Base-by-base conservation (phyloP, 2,329 filamentous ascomycete genomes). In the Colletotrichum plurivorum region DNA sequence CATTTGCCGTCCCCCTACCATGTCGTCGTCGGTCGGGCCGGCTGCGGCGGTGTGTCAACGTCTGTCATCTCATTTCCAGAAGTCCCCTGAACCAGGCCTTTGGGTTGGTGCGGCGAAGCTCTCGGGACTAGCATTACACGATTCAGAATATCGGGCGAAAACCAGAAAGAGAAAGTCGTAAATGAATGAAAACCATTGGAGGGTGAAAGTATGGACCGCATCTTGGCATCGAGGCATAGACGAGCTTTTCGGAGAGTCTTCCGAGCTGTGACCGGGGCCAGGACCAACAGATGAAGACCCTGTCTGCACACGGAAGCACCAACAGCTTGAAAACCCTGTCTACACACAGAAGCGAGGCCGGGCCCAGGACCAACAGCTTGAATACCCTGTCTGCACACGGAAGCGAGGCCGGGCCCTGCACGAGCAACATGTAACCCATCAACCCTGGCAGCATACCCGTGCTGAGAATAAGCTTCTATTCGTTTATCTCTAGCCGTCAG, bases 181-280 rank as follows among this genome's bases (percentile, higher is more conserved):
- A 53, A 31, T 53, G 49, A 53, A 27, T 53, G 25, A 53, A 53
- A 27, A 53, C 16, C 49, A 53, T 27, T 53, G 49, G 49, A 53
- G 49, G 49, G 12, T 53, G 49, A 53, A 53, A 53, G 49, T 53
- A 53, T 27, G 49, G 49, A 31, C 25, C 13, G 49, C 25, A 53
- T 53, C 49, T 53, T 53, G 49, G 49, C 49, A 53, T 53, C n/a
- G 49, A 53, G 49, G 49, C 49, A 53, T 31, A 53, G 49, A 53
- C 49, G 49, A 31, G 49, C 49, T 53, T 53, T 53, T 53, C 25
- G 49, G 49, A 53, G 49, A 53, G 49, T 53, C 49, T 53, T 53
- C 49, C 49, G 49, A 53, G 12, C 49, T 53, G 49, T 31, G 49
- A 53, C 49, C 20, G 49, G 49, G 49, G 49, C 49, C 49, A 53